Conservation (phyloP, 202 grass and related monocot genomes). For the Brachypodium distachyon region DNA sequence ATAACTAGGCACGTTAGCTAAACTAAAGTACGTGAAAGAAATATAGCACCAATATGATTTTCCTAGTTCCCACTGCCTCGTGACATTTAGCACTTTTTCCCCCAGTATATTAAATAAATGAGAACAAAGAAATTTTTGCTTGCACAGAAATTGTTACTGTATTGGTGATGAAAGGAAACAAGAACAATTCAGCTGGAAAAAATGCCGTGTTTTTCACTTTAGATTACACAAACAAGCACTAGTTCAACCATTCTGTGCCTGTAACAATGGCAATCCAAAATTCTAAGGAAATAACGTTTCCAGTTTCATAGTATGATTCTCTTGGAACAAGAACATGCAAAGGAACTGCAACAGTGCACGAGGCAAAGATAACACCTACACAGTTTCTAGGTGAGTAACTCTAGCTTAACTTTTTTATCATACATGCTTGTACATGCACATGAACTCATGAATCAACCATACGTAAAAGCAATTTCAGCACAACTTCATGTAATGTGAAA, state of each 20-base stretch:
- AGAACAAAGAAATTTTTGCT: too few species aligned
- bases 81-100: not conserved
- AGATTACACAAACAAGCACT: not conserved
- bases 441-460: not conserved
- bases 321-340: conserved; percentile 4
- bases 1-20: not conserved
- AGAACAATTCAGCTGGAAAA: not conserved
- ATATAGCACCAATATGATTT: not conserved
- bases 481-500: not conserved
- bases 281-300: not conserved
- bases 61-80: not conserved
- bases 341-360: not conserved
- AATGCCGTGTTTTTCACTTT: not conserved
- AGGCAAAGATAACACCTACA: conserved; percentile 3
- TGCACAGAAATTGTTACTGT: not conserved
- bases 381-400: too few species aligned
- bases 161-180: not conserved
- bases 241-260: not conserved
- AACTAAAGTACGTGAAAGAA: not conserved
- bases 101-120: not conserved
- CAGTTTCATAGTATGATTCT: not conserved
- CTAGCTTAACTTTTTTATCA: too few species aligned
- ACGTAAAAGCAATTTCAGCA: not conserved
- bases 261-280: not conserved
- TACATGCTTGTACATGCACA: not conserved